phyloP scores from a whole-genome alignment of 176 grass and related monocot species.

The Lolium perenne region DNA sequence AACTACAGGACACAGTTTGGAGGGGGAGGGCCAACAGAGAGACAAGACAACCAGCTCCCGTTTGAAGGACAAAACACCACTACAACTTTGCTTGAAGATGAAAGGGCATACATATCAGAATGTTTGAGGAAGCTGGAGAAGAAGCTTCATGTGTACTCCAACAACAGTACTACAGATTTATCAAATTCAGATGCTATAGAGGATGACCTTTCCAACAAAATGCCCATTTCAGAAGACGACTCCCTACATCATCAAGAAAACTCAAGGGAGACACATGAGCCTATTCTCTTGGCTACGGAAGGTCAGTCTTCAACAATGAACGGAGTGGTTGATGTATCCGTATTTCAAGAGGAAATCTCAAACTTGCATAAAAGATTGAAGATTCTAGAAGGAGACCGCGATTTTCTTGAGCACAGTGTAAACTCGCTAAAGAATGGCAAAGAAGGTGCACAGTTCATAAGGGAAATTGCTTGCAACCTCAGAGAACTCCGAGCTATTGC shows the following conservation, averaged over 20 bases:
- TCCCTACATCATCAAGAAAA: neutral
- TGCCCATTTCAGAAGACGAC: neutral
- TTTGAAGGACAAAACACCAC: slow-evolving; percentile 30
- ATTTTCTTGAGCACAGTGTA: slow-evolving; percentile 74
- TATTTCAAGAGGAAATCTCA: slow-evolving; percentile 60
- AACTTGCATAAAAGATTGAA: slow-evolving; percentile 58
- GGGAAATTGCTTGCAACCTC: slow-evolving; percentile 61
- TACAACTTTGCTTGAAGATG: slow-evolving; percentile 57
- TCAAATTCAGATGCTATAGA: slow-evolving; percentile 52
- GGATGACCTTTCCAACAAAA: slow-evolving; percentile 46
- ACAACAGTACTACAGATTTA: slow-evolving; percentile 48
- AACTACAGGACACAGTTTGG: slow-evolving; percentile 48
- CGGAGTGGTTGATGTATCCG: slow-evolving; percentile 35
- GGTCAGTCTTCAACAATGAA: neutral
- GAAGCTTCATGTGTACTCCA: slow-evolving; percentile 62
- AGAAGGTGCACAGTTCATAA: slow-evolving; percentile 61
- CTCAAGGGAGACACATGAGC: neutral
- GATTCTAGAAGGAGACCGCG: slow-evolving; percentile 59
- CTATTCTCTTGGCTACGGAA: slow-evolving; percentile 34
- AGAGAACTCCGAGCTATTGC: slow-evolving; percentile 58
- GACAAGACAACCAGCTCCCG: slow-evolving; percentile 8
- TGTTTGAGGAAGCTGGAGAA: slow-evolving; percentile 64
- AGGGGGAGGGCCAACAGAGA: slow-evolving; percentile 25
- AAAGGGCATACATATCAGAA: slow-evolving; percentile 57
- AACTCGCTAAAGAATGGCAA: slow-evolving; percentile 70